A percentile compares a stretch with the other conserved stretches of the same genome.
Conservation (phyloP, 176 grass and related monocot genomes). For the Bolboschoenus planiculmis region DNA sequence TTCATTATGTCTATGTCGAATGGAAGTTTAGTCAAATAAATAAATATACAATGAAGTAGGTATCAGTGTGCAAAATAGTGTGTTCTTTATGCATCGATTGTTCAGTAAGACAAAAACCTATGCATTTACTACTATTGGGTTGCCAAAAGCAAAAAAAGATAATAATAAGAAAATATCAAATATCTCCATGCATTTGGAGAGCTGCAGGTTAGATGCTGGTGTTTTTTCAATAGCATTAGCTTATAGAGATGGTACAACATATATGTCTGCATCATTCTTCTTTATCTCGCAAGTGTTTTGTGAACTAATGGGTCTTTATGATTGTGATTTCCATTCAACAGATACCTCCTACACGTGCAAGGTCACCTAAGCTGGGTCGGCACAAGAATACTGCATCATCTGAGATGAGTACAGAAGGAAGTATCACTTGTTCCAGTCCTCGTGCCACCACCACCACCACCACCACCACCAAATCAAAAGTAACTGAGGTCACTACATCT, state of each 20-base stretch:
- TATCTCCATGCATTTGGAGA: not conserved
- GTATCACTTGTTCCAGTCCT: constrained; percentile 45
- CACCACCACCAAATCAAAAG: constrained; percentile 29
- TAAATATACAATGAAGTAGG: not conserved
- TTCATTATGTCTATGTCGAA: not conserved
- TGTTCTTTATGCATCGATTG: not conserved
- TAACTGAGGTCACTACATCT: constrained; percentile 33
- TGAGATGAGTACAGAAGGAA: constrained; percentile 50
- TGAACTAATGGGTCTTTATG: not conserved
- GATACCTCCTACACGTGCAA: constrained; percentile 87
- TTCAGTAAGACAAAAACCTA: not conserved
- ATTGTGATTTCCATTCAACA: constrained; percentile 27
- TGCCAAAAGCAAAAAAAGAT: not conserved
- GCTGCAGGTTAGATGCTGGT: not conserved
- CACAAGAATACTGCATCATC: constrained; percentile 37
- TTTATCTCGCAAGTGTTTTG: not conserved
- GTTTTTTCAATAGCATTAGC: not conserved
- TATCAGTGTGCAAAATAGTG: not conserved
- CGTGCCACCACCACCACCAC: constrained; percentile 28
- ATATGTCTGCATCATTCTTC: not conserved
- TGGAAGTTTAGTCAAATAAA: not conserved
- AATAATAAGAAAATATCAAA: not conserved
- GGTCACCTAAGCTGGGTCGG: constrained; percentile 86
- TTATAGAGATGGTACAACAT: not conserved
- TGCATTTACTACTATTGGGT: not conserved